phyloP scores from a whole-genome alignment of 78 protist genomes.

The Mantamonas sphyraenae region DNA sequence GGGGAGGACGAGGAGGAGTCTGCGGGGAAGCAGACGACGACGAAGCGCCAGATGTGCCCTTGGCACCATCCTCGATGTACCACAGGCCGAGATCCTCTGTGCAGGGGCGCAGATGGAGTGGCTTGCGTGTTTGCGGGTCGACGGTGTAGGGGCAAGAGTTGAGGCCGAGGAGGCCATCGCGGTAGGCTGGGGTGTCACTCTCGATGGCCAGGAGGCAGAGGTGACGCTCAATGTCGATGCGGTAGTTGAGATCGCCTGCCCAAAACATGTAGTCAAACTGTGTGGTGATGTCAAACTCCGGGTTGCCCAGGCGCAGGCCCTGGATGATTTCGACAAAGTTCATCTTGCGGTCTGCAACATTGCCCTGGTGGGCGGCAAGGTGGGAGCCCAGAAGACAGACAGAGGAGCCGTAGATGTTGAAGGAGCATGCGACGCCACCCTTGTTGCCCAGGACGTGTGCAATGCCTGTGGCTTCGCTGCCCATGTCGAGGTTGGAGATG shows the following conservation, averaged over 20 bases:
- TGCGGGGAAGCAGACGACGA: too few relatives aligned
- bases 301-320: slow-evolving; percentile 16
- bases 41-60: too few relatives aligned
- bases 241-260: slow-evolving; percentile 84
- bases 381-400: slow-evolving; percentile 65
- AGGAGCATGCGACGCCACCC: slow-evolving; percentile 61
- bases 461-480: slow-evolving; percentile 33
- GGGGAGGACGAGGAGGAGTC: too few relatives aligned
- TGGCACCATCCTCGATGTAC: too few relatives aligned
- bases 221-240: slow-evolving; percentile 53
- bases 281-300: slow-evolving; percentile 19
- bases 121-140: too few relatives aligned
- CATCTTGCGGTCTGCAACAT: slow-evolving; percentile 34
- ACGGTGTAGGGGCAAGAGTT: too few relatives aligned
- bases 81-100: too few relatives aligned
- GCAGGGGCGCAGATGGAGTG: too few relatives aligned
- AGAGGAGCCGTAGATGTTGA: slow-evolving; percentile 29
- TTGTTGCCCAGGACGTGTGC: slow-evolving; percentile 72
- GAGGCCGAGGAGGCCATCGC: too few relatives aligned
- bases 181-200: too few relatives aligned
- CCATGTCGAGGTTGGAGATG: neutral
- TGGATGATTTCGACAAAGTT: slow-evolving; percentile 53
- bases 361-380: slow-evolving; percentile 70
- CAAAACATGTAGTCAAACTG: slow-evolving; percentile 70
- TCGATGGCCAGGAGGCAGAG: too few relatives aligned